Conservation (phyloP, 495 filamentous ascomycete genomes). For the Apiosordaria backusii region DNA sequence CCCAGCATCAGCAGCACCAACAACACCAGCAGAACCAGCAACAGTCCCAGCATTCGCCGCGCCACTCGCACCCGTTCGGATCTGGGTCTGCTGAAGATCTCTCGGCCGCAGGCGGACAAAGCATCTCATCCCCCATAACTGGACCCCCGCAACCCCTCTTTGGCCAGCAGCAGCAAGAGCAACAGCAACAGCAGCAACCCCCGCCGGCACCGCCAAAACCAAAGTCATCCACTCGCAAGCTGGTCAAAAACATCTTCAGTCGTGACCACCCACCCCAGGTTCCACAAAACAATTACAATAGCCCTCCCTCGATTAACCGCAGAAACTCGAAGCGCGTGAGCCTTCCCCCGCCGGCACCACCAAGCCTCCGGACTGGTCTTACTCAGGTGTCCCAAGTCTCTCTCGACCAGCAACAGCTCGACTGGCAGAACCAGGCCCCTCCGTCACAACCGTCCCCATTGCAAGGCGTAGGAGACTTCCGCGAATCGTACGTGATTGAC, state of each 20-base stretch:
- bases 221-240: constrained; percentile 44
- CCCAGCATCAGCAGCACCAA: constrained; percentile 29
- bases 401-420: constrained; percentile 26
- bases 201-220: constrained; percentile 36
- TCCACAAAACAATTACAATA: constrained; percentile 37
- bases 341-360: constrained; percentile 38
- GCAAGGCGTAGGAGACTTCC: constrained; percentile 42
- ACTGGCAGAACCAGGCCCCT: constrained; percentile 35
- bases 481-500: constrained; percentile 33
- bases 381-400: constrained; percentile 39
- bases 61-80: constrained; percentile 9
- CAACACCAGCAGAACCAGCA: constrained; percentile 24
- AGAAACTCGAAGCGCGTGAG: constrained; percentile 50
- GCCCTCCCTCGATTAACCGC: constrained; percentile 39
- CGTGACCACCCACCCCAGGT: constrained; percentile 25
- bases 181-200: constrained; percentile 29
- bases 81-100: constrained; percentile 42
- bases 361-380: constrained; percentile 40
- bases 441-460: constrained; percentile 41
- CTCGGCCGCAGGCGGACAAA: constrained; percentile 22
- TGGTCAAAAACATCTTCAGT: constrained; percentile 44
- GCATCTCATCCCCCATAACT: constrained; percentile 28
- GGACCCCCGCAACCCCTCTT: constrained; percentile 28
- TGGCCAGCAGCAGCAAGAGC: constrained; percentile 12
- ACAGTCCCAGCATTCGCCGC: constrained; percentile 27